Conservation (phyloP, 495 filamentous ascomycete species). For the Hypoxylon crocopeplum region DNA sequence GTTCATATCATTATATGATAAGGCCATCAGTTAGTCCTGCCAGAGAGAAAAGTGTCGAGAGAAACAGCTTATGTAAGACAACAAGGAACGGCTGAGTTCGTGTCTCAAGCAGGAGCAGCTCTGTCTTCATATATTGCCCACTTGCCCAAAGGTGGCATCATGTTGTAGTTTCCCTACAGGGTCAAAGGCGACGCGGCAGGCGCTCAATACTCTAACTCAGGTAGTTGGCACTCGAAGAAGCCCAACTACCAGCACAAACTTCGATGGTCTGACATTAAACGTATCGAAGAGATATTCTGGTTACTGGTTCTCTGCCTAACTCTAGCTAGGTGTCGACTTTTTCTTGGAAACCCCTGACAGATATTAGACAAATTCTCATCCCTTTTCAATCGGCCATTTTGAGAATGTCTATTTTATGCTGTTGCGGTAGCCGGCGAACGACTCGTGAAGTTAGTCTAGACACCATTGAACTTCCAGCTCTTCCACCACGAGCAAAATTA, state of each 20-base stretch:
- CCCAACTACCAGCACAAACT: not conserved
- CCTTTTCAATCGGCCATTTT: slow-evolving; percentile 12
- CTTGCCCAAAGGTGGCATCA: too few species aligned
- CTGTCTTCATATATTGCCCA: too few species aligned
- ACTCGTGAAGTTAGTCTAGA: slow-evolving; percentile 18
- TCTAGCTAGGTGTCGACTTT: slow-evolving; percentile 6
- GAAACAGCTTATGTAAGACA: too few species aligned
- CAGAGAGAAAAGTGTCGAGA: too few species aligned
- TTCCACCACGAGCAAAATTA: slow-evolving; percentile 31
- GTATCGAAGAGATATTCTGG: slow-evolving; percentile 12
- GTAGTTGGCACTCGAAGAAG: not conserved
- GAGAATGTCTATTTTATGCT: slow-evolving; percentile 51
- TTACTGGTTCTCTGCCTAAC: slow-evolving; percentile 4
- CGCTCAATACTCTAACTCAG: too few species aligned
- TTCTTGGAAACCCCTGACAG: slow-evolving; percentile 27
- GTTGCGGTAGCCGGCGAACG: slow-evolving; percentile 41
- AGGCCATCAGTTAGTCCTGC: too few species aligned
- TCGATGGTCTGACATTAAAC: slow-evolving; percentile 18
- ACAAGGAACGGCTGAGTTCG: too few species aligned
- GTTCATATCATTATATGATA: too few species aligned
- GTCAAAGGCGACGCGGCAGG: too few species aligned
- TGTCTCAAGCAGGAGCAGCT: too few species aligned
- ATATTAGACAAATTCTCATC: slow-evolving; percentile 12
- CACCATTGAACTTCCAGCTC: slow-evolving; percentile 35
- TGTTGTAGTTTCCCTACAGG: too few species aligned